Percentiles rank a stretch among this genome's conserved stretches.
These are phyloP conservation scores for Termitomyces sp. DNA, from an alignment of 768 basidiomycete species.

Conservation along the genomic window DNA sequence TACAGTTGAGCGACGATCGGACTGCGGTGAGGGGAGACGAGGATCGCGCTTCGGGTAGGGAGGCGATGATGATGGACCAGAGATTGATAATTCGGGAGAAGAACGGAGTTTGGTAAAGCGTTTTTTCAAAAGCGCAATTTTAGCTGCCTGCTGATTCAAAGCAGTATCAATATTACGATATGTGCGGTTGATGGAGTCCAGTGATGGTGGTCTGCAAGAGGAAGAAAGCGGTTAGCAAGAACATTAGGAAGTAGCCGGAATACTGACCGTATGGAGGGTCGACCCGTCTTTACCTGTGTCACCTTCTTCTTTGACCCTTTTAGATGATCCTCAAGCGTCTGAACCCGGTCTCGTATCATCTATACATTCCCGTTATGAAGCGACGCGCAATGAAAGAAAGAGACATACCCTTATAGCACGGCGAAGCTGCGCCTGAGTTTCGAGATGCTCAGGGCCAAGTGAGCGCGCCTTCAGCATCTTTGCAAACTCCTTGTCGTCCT, in stretches of 20 bases:
- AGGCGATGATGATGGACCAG: neutral
- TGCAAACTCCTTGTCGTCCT: conserved; percentile 72
- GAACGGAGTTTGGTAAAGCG: conserved; percentile 50
- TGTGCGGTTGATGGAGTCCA: conserved; percentile 82
- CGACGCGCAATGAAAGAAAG: neutral
- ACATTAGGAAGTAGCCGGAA: neutral
- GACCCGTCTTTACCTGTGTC: conserved; percentile 53
- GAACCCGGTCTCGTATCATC: conserved; percentile 67
- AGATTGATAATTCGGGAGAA: conserved; percentile 5
- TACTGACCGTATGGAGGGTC: conserved; percentile 56
- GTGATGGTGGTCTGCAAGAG: conserved; percentile 61
- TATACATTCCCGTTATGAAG: conserved; percentile 21
- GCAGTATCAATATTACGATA: conserved; percentile 81
- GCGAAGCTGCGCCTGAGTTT: conserved; percentile 74
- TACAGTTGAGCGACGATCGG: conserved; percentile 30
- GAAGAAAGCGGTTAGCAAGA: neutral
- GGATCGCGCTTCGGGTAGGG: conserved; percentile 29
- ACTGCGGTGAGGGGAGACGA: conserved; percentile 34
- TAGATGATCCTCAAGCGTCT: conserved; percentile 76
- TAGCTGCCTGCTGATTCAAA: conserved; percentile 54
- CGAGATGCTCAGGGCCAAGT: conserved; percentile 86
- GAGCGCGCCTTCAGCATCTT: conserved; percentile 68
- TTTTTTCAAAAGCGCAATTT: conserved; percentile 45
- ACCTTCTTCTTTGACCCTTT: conserved; percentile 66
- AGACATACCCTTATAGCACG: conserved; percentile 61